Percentiles rank a stretch among this genome's conserved stretches.
These are phyloP conservation scores for Puccinia polysora DNA, from an alignment of 1,284 basidiomycete genomes.

Conservation along the genomic window DNA sequence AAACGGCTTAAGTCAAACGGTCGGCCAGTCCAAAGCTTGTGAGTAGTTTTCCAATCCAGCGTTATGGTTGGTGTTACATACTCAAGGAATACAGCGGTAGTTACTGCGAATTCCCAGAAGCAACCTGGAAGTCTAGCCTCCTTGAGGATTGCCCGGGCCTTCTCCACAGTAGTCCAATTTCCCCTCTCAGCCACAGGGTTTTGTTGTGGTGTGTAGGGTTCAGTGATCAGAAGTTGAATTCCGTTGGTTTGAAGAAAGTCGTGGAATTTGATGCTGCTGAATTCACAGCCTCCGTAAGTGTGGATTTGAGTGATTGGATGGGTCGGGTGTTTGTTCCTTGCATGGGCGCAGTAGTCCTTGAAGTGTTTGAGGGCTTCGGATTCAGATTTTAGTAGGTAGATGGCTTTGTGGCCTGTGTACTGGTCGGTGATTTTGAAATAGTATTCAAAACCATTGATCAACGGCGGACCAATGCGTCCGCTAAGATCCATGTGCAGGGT, in stretches of 20 bases:
- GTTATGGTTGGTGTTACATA: conserved; percentile 51
- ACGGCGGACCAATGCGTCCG: conserved; percentile 10
- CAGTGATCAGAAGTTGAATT: conserved; percentile 51
- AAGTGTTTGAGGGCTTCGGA: conserved; percentile 46
- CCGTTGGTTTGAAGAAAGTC: conserved; percentile 50
- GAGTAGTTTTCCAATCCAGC: not conserved
- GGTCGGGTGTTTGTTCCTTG: conserved; percentile 47
- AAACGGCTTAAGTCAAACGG: conserved; percentile 8
- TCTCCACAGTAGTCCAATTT: conserved; percentile 51
- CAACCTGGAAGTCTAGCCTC: conserved; percentile 49
- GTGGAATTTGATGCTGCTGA: conserved; percentile 48
- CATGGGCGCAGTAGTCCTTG: conserved; percentile 50
- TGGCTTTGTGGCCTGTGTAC: not conserved
- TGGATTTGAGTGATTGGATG: conserved; percentile 51
- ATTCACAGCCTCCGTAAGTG: conserved; percentile 53
- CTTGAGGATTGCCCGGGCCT: conserved; percentile 49
- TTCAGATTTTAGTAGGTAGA: conserved; percentile 15
- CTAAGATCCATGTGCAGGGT: conserved; percentile 14
- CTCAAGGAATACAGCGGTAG: conserved; percentile 52
- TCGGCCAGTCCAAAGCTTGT: not conserved
- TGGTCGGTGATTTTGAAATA: conserved; percentile 20
- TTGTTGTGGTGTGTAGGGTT: conserved; percentile 53
- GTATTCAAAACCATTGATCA: not conserved
- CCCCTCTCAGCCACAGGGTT: conserved; percentile 52
- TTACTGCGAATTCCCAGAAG: conserved; percentile 53